phyloP scores from a whole-genome alignment of 169 alveolate genomes.

The Plasmodium gallinaceum region DNA sequence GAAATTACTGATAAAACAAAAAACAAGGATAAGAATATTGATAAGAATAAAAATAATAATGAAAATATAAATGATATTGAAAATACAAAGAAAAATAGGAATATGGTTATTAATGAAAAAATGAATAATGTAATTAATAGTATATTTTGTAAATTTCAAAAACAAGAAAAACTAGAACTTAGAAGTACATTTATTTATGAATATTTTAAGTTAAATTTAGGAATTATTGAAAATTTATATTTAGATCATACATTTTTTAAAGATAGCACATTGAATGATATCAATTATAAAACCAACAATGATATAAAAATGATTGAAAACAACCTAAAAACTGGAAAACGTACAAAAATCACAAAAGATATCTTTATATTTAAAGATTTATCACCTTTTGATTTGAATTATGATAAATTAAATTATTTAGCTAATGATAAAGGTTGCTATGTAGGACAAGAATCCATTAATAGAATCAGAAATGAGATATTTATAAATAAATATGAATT shows the following conservation, averaged over 20 bases:
- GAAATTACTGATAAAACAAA: constrained; percentile 2
- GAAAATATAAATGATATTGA: neutral
- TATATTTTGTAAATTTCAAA: constrained; percentile 29
- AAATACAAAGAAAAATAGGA: neutral
- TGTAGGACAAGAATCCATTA: constrained; percentile 86
- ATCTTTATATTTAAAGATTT: constrained; percentile 36
- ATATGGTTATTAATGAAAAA: neutral
- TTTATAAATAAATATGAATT: constrained; percentile 80
- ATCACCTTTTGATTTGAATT: constrained; percentile 81
- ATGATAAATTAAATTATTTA: constrained; percentile 78
- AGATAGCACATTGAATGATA: neutral
- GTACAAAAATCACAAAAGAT: constrained; percentile 22
- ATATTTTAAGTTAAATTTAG: constrained; percentile 59
- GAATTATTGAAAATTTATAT: constrained; percentile 61
- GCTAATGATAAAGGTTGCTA: constrained; percentile 84
- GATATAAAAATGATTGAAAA: neutral
- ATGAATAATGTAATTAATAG: constrained; percentile 10
- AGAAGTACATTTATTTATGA: constrained; percentile 25
- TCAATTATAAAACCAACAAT: neutral
- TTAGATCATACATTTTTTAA: constrained; percentile 11
- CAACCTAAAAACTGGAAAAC: neutral
- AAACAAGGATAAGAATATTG: neutral
- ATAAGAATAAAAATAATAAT: neutral
- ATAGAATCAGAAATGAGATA: constrained; percentile 79
- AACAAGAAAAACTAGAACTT: constrained; percentile 39